Conservation (phyloP, 495 filamentous ascomycete species). For the Peziza echinospora region DNA sequence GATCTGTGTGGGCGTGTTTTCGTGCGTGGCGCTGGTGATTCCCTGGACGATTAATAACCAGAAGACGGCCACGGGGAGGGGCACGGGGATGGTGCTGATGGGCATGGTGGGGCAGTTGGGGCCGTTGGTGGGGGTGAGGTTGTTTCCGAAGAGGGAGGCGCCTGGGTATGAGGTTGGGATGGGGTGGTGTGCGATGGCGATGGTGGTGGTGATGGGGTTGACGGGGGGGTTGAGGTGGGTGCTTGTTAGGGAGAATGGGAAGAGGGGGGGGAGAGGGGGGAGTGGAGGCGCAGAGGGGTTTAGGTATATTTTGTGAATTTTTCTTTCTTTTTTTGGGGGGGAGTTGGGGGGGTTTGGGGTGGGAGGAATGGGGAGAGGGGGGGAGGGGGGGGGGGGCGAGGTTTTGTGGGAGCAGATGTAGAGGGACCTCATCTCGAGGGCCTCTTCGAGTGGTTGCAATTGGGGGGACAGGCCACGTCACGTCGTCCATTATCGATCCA, state of each 20-base stretch:
- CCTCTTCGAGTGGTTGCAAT: too few relatives aligned
- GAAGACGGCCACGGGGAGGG: constrained; percentile 46
- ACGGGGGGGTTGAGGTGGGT: constrained; percentile 33
- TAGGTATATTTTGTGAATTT: constrained; percentile 14
- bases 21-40: constrained; percentile 46
- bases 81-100: constrained; percentile 47
- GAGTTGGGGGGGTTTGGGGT: too few relatives aligned
- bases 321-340: too few relatives aligned
- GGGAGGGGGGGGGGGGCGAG: too few relatives aligned
- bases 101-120: constrained; percentile 52
- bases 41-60: constrained; percentile 62
- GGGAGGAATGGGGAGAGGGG: too few relatives aligned
- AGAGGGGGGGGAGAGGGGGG: constrained; percentile 25
- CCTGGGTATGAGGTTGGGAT: constrained; percentile 50
- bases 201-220: constrained; percentile 42
- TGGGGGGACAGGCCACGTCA: too few relatives aligned
- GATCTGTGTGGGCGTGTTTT: constrained; percentile 46
- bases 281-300: constrained; percentile 16
- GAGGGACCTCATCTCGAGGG: too few relatives aligned
- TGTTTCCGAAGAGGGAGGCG: constrained; percentile 37
- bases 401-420: too few relatives aligned
- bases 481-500: too few relatives aligned
- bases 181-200: constrained; percentile 46
- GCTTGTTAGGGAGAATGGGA: constrained; percentile 40
- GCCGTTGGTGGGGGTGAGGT: constrained; percentile 47